Evolutionary conservation across 352 stramenopile species (phyloP), one percentile per base, ranked within the genome.

Genomic region (Globisporangium solare): DNA sequence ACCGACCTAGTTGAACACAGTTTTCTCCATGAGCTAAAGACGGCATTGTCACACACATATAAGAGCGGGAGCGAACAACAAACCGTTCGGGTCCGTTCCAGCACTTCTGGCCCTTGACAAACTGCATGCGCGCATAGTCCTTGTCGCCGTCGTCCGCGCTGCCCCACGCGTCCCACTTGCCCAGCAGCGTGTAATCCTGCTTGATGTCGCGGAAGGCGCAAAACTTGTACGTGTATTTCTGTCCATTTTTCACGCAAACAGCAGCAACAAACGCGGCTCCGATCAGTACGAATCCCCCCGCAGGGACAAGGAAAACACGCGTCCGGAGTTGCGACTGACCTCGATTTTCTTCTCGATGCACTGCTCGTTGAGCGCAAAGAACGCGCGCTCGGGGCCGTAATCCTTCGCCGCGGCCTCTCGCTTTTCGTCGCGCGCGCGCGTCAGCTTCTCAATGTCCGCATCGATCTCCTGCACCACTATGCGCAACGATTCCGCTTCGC

Each of bases 41-140:
- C 10, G 39, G 22, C n/a, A n/a, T 35, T 3, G 12, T 47, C 47
- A 27, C 21, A 13, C 17, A 37, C 17, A 21, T 18, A 39, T 11
- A 7, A 27, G 18, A 31, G 5, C 6, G 40, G 22, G 7, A 2
- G 17, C 12, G n/a, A 7, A 40, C 1, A 47, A 42, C 46, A 39
- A 53, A 88, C 63, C 94, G 77, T 20, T 88, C 56, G 10, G 92
- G 92, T 1, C 92, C 92, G 60, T 97, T 97, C 88, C 89, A 98
- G 73, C 92, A 98, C 31, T 82, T 87, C 15, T 88, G 70, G 31
- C 92, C 92, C 35, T 85, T 78, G 2, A 70, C 64, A 74, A 90
- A 98, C 21, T 63, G 62, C 79, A 92, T 89, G 42, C 70, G 82
- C 15, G 71, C 64, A 63, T 89, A 68, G 60, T 80, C 71, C 32